These are phyloP conservation scores for Saturnispora halmiae DNA, from an alignment of 805 yeast species.

Conservation along the genomic window DNA sequence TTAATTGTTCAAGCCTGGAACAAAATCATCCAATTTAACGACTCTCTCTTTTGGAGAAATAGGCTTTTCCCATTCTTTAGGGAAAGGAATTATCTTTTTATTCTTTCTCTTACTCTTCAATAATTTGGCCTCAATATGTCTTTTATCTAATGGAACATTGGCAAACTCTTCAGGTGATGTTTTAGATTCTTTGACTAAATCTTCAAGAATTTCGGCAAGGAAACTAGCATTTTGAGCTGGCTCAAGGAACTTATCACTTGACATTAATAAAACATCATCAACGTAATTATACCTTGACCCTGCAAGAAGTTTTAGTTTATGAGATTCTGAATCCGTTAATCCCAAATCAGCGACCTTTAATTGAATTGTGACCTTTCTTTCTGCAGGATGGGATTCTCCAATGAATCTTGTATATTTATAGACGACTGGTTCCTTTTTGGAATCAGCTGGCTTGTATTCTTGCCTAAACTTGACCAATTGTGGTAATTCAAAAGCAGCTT, in stretches of 20 bases:
- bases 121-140: slow-evolving; percentile 49
- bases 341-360: slow-evolving; percentile 47
- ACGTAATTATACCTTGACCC: slow-evolving; percentile 66
- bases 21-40: slow-evolving; percentile 21
- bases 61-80: slow-evolving; percentile 71
- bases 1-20: slow-evolving; percentile 1
- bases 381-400: slow-evolving; percentile 65
- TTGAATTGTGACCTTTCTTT: slow-evolving; percentile 55
- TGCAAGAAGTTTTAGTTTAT: slow-evolving; percentile 70
- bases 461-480: slow-evolving; percentile 66
- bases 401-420: slow-evolving; percentile 66
- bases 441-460: slow-evolving; percentile 45
- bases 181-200: slow-evolving; percentile 56
- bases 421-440: slow-evolving; percentile 42
- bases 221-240: slow-evolving; percentile 81
- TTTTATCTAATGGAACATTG: slow-evolving; percentile 74
- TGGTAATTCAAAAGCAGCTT: slow-evolving; percentile 91
- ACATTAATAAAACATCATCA: slow-evolving; percentile 52
- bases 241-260: slow-evolving; percentile 57
- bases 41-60: slow-evolving; percentile 55
- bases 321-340: slow-evolving; percentile 44
- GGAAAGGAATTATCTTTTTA: slow-evolving; percentile 43
- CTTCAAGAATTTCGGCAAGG: slow-evolving; percentile 54
- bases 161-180: slow-evolving; percentile 50
- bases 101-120: slow-evolving; percentile 32